phyloP scores from a whole-genome alignment of 306 rosid genomes.

The Acmispon strigosus region DNA sequence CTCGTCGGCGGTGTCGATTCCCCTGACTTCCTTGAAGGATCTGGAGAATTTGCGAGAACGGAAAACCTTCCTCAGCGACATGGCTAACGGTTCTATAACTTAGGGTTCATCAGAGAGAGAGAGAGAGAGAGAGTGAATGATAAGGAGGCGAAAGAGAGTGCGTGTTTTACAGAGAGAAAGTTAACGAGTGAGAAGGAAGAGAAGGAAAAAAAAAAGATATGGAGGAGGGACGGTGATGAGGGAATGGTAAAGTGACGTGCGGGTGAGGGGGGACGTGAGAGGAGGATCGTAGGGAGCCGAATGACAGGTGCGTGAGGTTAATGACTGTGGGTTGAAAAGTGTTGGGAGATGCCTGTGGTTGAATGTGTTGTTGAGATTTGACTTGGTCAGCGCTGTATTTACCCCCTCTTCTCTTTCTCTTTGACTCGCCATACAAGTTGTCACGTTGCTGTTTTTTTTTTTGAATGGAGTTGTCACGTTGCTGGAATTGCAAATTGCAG shows the following conservation, averaged over 20 bases:
- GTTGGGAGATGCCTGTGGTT: neutral
- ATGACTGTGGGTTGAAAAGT: neutral
- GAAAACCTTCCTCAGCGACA: conserved; percentile 60
- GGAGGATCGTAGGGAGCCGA: neutral
- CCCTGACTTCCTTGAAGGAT: conserved; percentile 44
- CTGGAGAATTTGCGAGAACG: conserved; percentile 71
- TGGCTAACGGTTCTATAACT: conserved; percentile 24
- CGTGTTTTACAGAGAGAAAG: too few relatives aligned
- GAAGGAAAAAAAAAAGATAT: neutral
- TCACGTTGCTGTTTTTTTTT: neutral
- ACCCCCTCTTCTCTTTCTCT: neutral
- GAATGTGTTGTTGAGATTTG: conserved; percentile 2
- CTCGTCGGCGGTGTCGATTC: neutral
- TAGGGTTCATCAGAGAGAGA: conserved; percentile 11
- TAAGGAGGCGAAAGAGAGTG: neutral
- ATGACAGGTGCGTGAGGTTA: conserved; percentile 28
- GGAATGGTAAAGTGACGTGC: conserved; percentile 17
- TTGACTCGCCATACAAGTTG: neutral
- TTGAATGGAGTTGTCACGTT: neutral
- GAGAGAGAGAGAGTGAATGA: neutral
- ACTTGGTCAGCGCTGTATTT: conserved; percentile 21
- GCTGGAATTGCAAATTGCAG: neutral
- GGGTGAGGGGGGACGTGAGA: neutral
- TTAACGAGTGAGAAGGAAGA: too few relatives aligned
- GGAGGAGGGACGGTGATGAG: neutral